Conservation (phyloP, 2,329 filamentous ascomycete species). For the Claviceps sp. region DNA sequence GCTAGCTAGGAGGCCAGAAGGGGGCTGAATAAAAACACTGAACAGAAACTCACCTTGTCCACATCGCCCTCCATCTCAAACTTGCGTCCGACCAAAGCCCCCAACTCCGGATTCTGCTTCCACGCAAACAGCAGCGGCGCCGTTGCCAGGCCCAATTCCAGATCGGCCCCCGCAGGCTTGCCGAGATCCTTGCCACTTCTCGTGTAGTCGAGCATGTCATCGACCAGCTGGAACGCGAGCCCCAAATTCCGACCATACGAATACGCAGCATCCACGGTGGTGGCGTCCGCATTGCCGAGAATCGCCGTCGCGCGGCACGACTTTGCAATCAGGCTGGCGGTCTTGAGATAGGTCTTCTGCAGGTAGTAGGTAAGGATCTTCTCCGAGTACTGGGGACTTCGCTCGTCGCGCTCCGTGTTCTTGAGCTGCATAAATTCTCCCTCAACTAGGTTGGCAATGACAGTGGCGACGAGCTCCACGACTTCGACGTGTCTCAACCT, state of each 20-base stretch:
- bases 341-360: constrained; percentile 97
- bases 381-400: constrained; percentile 72
- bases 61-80: constrained; percentile 79
- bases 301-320: constrained; percentile 83
- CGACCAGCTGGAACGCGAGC: constrained; percentile 90
- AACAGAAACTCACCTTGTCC: constrained; percentile 46
- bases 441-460: constrained; percentile 94
- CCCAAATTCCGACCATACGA: constrained; percentile 86
- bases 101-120: constrained; percentile 76
- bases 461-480: constrained; percentile 83
- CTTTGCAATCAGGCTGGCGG: constrained; percentile 89
- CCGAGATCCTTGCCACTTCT: constrained; percentile 72
- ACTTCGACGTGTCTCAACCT: constrained; percentile 87
- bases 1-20: too few relatives aligned
- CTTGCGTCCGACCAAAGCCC: constrained; percentile 80
- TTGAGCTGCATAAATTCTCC: constrained; percentile 99
- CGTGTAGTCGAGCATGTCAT: constrained; percentile 97
- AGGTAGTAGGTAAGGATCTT: constrained; percentile 87
- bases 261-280: constrained; percentile 85
- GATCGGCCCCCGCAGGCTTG: constrained; percentile 87
- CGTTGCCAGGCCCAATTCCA: constrained; percentile 86
- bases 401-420: constrained; percentile 84
- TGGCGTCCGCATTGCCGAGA: constrained; percentile 60
- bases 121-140: constrained; percentile 91
- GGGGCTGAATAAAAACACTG: background rate